Percentiles rank a stretch among this genome's conserved stretches.
Conservation (phyloP, 2,329 filamentous ascomycete genomes). For the Colletotrichum abscissum region DNA sequence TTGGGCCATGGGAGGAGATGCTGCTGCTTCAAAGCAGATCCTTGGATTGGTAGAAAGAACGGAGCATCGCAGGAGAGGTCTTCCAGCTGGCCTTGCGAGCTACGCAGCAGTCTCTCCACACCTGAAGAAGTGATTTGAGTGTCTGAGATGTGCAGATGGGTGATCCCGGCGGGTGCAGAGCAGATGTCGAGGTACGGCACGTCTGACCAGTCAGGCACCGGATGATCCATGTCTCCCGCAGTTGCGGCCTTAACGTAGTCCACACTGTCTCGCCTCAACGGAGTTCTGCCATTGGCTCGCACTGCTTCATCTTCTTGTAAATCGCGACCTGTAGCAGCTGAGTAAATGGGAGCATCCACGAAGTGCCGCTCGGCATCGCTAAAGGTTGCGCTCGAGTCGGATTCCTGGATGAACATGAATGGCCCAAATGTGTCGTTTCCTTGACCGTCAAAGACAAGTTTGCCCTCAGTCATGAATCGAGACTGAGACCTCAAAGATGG, state of each 20-base stretch:
- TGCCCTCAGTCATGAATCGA: conserved; percentile 59
- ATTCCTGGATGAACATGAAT: conserved; percentile 61
- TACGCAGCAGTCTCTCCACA: conserved; percentile 55
- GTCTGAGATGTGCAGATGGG: conserved; percentile 65
- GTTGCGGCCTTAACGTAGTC: conserved; percentile 43
- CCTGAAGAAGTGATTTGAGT: conserved; percentile 59
- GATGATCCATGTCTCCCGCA: conserved; percentile 23
- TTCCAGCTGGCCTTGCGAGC: conserved; percentile 59
- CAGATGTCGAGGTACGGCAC: conserved; percentile 41
- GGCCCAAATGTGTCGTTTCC: conserved; percentile 51
- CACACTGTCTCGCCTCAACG: conserved; percentile 46
- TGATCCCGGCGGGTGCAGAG: conserved; percentile 50
- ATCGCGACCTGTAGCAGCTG: conserved; percentile 40
- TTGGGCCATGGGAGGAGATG: conserved; percentile 42
- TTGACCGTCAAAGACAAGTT: conserved; percentile 42
- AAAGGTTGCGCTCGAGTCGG: conserved; percentile 55
- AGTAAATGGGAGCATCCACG: conserved; percentile 59
- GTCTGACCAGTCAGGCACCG: conserved; percentile 19
- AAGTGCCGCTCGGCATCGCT: conserved; percentile 59
- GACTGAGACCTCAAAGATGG: conserved; percentile 47
- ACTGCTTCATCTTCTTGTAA: conserved; percentile 41
- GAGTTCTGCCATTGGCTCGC: conserved; percentile 44
- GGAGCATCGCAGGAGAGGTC: conserved; percentile 61
- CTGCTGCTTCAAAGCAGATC: conserved; percentile 13
- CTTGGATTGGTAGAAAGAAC: conserved; percentile 39